Evolutionary conservation across 2,329 filamentous ascomycete genomes (phyloP).

Genomic region (Zasmidium angulare): DNA sequence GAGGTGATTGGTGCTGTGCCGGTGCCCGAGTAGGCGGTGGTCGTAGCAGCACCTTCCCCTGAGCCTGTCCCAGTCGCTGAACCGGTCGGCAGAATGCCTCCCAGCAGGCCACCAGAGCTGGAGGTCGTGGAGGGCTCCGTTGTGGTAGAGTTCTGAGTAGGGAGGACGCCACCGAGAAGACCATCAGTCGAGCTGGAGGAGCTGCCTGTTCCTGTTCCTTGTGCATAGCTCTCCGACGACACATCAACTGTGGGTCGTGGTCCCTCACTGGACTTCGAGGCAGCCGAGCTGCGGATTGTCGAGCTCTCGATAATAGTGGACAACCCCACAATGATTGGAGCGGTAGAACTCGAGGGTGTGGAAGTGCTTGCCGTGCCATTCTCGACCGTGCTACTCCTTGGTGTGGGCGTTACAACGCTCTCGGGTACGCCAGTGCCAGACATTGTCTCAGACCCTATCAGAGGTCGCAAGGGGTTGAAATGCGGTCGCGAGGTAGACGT

Average conservation of each 20-base stretch:
- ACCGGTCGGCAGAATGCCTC: neutral
- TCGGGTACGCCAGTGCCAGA: constrained; percentile 10
- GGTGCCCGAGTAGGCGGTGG: neutral
- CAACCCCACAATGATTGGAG: constrained; percentile 35
- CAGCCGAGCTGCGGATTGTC: neutral
- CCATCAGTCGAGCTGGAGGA: neutral
- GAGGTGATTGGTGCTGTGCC: neutral
- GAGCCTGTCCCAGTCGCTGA: neutral
- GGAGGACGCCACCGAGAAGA: neutral
- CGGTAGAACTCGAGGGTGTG: constrained; percentile 10
- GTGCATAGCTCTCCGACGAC: neutral
- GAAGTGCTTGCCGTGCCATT: constrained; percentile 9
- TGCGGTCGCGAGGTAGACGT: neutral
- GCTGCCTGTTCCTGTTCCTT: neutral
- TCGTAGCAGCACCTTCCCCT: neutral
- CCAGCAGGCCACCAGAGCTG: neutral
- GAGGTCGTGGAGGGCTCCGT: constrained; percentile 1
- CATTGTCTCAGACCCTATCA: neutral
- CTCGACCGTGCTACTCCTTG: neutral
- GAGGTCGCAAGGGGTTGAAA: neutral
- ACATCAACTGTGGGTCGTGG: neutral
- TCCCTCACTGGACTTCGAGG: neutral
- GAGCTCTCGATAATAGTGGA: constrained; percentile 32
- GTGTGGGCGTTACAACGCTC: constrained; percentile 6
- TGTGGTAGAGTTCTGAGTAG: constrained; percentile 3